Base-by-base conservation (phyloP, 1,284 basidiomycete species). In the Volvariella surrecta region DNA sequence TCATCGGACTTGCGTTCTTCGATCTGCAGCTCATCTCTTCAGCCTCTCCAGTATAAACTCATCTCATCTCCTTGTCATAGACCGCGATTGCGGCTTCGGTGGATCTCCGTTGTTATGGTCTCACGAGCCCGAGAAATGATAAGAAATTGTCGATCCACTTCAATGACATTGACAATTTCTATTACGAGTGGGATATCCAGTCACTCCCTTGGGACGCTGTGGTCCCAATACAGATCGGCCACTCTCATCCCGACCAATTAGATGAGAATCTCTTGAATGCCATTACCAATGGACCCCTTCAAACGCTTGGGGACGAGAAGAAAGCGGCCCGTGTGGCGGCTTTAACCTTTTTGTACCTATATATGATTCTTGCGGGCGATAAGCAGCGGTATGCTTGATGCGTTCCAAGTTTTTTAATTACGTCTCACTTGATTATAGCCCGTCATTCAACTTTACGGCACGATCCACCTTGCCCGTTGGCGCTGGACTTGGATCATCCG, bases 401-500 rank as follows among this genome's bases (percentile, higher is more conserved):
- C n/a, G 40, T 44, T 50, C 42, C 40, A 48, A 32, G 15, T 40
- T 28, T 19, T 40, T 30, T 32, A 30, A 34, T 39, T n/a, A n/a
- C 40, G 24, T 28, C 40, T 24, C 43, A 32, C 35, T 43, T 34
- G 21, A 30, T 45, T 22, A 21, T 44, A 87, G 85, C 45, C 81
- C 80, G 4, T 74, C 80, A 0, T 79, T 92, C 60, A 82, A 85
- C 45, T 87, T 95, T 58, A 77, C 82, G 22, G 76, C 86, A 32
- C 90, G 95, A 39, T 87, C 93, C 32, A 89, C 91, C n/a, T 76
- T 99, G 8, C 96, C 96, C n/a, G 87, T 99, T 50, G 89, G 92
- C n/a, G 96, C 96, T 6, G 96, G 96, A 32, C 82, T 99, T 38
- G 96, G 96, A 21, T 98, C 95, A 11, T 97, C 92, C 17, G 96